Conservation (phyloP, 768 basidiomycete species). For the Rhodotorula kratochvilovae region DNA sequence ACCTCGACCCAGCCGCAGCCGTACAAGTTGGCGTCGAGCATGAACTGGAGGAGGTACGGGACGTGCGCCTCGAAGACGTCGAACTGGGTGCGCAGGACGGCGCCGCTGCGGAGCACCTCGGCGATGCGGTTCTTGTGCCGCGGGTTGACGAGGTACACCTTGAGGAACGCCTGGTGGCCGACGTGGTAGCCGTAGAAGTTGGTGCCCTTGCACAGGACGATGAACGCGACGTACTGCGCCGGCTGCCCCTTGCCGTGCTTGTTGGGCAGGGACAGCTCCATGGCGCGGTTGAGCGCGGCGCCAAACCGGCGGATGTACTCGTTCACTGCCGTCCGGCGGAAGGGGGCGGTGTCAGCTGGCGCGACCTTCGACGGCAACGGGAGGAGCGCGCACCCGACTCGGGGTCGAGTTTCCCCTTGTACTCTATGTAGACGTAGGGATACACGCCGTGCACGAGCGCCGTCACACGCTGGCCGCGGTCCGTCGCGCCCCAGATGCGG, state of each 20-base stretch:
- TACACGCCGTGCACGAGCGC: constrained; percentile 88
- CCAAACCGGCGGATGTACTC: constrained; percentile 65
- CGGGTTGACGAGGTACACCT: constrained; percentile 73
- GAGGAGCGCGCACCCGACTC: constrained; percentile 55
- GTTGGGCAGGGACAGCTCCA: constrained; percentile 66
- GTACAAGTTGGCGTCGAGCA: constrained; percentile 90
- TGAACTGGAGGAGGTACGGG: constrained; percentile 79
- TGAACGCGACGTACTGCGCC: constrained; percentile 56
- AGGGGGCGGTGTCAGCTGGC: no score
- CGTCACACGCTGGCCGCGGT: constrained; percentile 70
- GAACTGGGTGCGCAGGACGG: constrained; percentile 59
- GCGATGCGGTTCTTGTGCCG: constrained; percentile 62
- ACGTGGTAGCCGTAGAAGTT: constrained; percentile 93
- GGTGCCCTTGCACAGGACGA: constrained; percentile 85
- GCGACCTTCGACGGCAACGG: not conserved
- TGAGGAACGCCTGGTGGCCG: constrained; percentile 79
- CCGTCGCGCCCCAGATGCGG: constrained; percentile 79
- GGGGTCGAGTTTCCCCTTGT: constrained; percentile 62
- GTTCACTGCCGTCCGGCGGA: constrained; percentile 56
- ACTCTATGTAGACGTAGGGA: constrained; percentile 89
- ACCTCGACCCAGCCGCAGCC: constrained; percentile 88
- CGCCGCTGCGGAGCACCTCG: constrained; percentile 73
- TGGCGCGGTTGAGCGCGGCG: constrained; percentile 75
- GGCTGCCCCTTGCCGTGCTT: constrained; percentile 53
- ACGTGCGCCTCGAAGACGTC: constrained; percentile 80